Base-by-base conservation (phyloP, 306 rosid genomes). In the Arachis stenosperma region DNA sequence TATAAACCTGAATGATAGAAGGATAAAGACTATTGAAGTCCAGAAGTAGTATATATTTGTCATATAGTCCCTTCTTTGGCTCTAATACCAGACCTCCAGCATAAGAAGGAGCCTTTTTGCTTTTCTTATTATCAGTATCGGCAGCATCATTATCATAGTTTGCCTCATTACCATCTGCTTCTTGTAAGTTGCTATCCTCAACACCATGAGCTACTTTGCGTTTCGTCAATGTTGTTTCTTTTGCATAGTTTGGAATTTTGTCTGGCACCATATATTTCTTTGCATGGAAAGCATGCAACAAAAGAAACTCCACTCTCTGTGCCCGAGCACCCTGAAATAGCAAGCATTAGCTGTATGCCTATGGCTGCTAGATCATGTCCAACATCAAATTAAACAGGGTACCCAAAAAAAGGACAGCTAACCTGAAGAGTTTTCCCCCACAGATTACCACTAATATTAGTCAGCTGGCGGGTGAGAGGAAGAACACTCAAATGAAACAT, bases 11-110 rank as follows among this genome's bases (percentile, higher is more conserved):
- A 79, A 94, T 94, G 71, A 94, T 94, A 67, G 99, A 94, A 76
- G 97, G 99, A 77, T 94, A 94, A 74, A 94, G 94, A 89, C 97
- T 94, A 74, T 94, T 94, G 88, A 94, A 94, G 84, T 94, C 99
- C 84, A 94, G 71, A 52, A 94, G 97, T 67, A 94, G 84, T 74
- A 91, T 84, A 77, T 89, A 91, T 73, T 91, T 94, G 88, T 94
- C 99, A 69, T 94, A 94, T 83, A 94, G 86, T 79, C 99, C 99
- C 78, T 65, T 88, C 84, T 91, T 94, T 80, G 99, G 99, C 83
- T 94, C 99, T 89, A 94, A 86, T 62, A 94, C 99, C 73, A 94
- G 82, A 40, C 99, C 99, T 53, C 99, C 99, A 0, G 95, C 97
- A 78, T 91, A 94, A 70, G 96, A 86, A 75, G 95, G 84, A 37